Conservation (phyloP, 371 early-diverging fungal species). For the Antonospora locustae region DNA sequence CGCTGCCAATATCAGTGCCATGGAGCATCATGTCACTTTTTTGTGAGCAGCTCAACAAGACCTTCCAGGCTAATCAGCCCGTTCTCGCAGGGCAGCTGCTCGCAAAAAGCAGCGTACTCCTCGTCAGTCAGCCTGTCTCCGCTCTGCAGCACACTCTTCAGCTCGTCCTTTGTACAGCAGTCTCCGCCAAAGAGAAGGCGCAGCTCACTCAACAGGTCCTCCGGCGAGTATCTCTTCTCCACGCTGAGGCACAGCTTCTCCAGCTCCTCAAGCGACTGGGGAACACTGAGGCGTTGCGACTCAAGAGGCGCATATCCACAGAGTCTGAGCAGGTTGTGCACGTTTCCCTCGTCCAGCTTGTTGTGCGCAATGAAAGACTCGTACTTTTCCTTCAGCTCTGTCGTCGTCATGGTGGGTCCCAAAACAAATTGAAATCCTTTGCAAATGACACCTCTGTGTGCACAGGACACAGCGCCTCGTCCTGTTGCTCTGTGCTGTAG, state of each 20-base stretch:
- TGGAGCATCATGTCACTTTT: background rate
- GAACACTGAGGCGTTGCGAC: background rate
- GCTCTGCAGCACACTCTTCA: slow-evolving; percentile 6
- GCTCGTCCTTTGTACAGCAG: slow-evolving; percentile 3
- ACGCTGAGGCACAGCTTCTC: background rate
- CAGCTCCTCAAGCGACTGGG: slow-evolving; percentile 21
- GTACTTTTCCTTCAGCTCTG: slow-evolving; percentile 15
- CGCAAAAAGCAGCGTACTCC: slow-evolving; percentile 10
- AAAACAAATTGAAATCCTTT: slow-evolving; percentile 1
- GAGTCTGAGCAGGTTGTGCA: slow-evolving; percentile 9
- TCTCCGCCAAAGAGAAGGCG: slow-evolving; percentile 1
- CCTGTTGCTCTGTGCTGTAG: too few relatives aligned
- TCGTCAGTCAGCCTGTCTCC: slow-evolving; percentile 31
- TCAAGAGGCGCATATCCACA: slow-evolving; percentile 25
- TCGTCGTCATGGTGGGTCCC: background rate
- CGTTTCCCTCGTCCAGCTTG: slow-evolving; percentile 10
- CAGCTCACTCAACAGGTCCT: slow-evolving; percentile 13
- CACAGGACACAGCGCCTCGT: too few relatives aligned
- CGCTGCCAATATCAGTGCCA: too few relatives aligned
- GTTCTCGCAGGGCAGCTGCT: slow-evolving; percentile 9
- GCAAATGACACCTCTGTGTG: too few relatives aligned
- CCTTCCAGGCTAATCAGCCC: slow-evolving; percentile 7
- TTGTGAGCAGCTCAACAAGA: slow-evolving; percentile 11
- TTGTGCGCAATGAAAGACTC: slow-evolving; percentile 3
- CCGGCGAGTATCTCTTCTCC: background rate